Evolutionary conservation across 2,329 filamentous ascomycete genomes (phyloP), one percentile per base, ranked within the genome.

Genomic region (Beauveria medogensis): DNA sequence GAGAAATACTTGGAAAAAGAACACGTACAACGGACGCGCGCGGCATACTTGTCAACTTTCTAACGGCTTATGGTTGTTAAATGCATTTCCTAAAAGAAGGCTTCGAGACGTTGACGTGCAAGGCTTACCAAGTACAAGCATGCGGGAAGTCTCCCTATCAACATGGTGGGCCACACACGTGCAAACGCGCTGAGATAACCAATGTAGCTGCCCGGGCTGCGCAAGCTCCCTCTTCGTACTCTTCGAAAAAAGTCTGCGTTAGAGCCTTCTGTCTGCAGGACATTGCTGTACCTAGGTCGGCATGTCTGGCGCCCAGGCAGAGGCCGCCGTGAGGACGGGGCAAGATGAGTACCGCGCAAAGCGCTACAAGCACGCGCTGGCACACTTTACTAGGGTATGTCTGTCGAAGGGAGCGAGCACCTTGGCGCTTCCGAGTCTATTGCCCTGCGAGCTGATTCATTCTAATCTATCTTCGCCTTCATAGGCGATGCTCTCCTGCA

Each of bases 401-500:
- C 26, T 8, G 2, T 28, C 41, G n/a, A 9, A 22, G 28, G 28
- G n/a, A 34, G 30, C 30, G 16, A 24, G n/a, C 43, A 14, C 55
- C 30, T n/a, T 56, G 18, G 41, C 26, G 26, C 54, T 44, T 18
- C 8, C 1, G 16, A n/a, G 22, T n/a, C 26, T 5, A 6, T 40
- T 18, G 6, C 28, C 54, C n/a, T 12, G 26, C 20, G 34, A 50
- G 16, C 14, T 41, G 20, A 16, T 28, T 34, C 20, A 37, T 24
- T 20, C 22, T 28, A 48, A 60, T n/a, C 5, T 40, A 10, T 30
- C 5, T 43, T 22, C 3, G 3, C 7, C 14, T 9, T 12, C 18
- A 9, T 26, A 76, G 74, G 73, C 69, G 4, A 75, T 76, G 72
- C 71, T 68, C 30, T 60, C 68, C 5, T 77, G 75, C 30, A 46